Percentiles rank a stretch among this genome's conserved stretches.
Evolutionary conservation across 306 rosid species (phyloP).

Genomic region (Pyrus communis): DNA sequence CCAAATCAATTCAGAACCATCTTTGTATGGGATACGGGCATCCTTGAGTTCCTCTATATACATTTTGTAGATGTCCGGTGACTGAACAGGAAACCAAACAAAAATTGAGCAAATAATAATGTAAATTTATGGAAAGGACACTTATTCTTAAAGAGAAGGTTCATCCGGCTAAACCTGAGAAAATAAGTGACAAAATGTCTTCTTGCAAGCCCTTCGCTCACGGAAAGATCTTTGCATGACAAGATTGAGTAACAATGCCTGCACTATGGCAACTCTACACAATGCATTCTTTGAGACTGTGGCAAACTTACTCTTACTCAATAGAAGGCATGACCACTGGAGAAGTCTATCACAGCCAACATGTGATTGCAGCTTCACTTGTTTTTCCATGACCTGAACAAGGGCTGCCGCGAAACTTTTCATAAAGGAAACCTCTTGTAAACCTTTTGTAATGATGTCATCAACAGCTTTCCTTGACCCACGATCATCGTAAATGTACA

Average conservation of each 20-base stretch:
- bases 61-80: conserved; percentile 46
- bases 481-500: conserved; percentile 66
- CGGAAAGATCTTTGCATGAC: conserved; percentile 52
- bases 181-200: conserved; percentile 55
- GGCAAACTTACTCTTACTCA: conserved; percentile 59
- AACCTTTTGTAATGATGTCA: conserved; percentile 51
- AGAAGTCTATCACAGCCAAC: conserved; percentile 75
- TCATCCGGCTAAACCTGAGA: conserved; percentile 50
- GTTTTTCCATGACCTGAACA: conserved; percentile 87
- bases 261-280: conserved; percentile 65
- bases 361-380: conserved; percentile 52
- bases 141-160: neutral
- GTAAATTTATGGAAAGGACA: neutral
- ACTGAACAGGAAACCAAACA: conserved; percentile 31
- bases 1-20: conserved; percentile 59
- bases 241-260: conserved; percentile 53
- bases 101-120: neutral
- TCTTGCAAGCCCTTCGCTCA: conserved; percentile 58
- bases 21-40: conserved; percentile 59
- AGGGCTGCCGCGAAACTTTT: conserved; percentile 81
- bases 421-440: conserved; percentile 63
- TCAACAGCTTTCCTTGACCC: conserved; percentile 84
- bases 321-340: conserved; percentile 77
- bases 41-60: conserved; percentile 66
- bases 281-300: conserved; percentile 75